Evolutionary conservation across 139 green algal genomes (phyloP).

Genomic region (Asterochloris erici): DNA sequence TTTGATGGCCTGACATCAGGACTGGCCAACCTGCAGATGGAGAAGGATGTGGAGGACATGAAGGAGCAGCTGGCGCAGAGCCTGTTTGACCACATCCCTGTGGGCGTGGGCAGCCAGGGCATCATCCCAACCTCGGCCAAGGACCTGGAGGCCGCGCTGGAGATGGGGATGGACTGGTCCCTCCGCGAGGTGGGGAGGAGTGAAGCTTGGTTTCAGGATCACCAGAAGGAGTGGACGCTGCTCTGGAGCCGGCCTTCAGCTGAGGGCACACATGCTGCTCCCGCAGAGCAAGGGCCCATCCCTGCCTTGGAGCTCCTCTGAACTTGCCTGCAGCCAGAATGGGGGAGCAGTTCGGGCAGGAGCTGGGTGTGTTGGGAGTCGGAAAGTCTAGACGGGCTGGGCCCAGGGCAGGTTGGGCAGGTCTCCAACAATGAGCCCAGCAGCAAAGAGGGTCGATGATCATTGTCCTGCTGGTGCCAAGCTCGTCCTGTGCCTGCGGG

Average conservation of each 20-base stretch:
- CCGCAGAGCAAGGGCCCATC: too few relatives aligned
- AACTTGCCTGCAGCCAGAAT: too few relatives aligned
- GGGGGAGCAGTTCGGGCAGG: too few relatives aligned
- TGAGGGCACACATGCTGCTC: too few relatives aligned
- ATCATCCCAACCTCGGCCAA: constrained; percentile 80
- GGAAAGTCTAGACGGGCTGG: too few relatives aligned
- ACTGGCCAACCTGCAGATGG: constrained; percentile 21
- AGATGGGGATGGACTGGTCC: constrained; percentile 89
- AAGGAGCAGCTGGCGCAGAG: constrained; percentile 81
- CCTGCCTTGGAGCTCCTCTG: too few relatives aligned
- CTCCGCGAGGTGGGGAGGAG: constrained; percentile 41
- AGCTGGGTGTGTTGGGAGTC: too few relatives aligned
- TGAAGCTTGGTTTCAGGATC: too few relatives aligned
- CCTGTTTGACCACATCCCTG: constrained; percentile 92
- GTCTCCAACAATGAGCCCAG: too few relatives aligned
- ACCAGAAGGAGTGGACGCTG: too few relatives aligned
- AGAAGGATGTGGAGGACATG: constrained; percentile 63
- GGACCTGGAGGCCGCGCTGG: constrained; percentile 77
- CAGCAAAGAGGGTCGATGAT: not conserved
- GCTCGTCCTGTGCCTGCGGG: not conserved
- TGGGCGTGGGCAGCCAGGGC: constrained; percentile 82
- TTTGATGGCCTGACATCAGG: not conserved
- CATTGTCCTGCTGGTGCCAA: not conserved
- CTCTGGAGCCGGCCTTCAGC: too few relatives aligned
- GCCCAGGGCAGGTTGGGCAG: too few relatives aligned